A percentile compares a stretch with the other conserved stretches of the same genome.
Evolutionary conservation across 768 basidiomycete genomes (phyloP).

Genomic region (Leccinum ochraceum): DNA sequence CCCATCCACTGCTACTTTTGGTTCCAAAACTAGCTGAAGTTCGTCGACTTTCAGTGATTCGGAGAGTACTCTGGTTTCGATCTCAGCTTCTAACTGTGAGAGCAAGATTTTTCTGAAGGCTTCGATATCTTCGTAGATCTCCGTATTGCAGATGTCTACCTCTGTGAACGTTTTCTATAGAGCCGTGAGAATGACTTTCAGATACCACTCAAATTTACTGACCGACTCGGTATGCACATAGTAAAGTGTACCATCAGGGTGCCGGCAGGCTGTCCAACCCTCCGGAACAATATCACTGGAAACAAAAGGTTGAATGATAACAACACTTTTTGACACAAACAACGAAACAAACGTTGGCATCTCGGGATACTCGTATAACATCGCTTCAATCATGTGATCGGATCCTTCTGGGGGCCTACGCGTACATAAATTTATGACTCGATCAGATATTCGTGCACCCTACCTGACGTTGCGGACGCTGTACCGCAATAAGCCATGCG

Average conservation of each 20-base stretch:
- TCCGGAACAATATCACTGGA: too few species aligned
- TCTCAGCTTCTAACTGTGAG: constrained; percentile 19
- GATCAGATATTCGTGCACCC: neutral
- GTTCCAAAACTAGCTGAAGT: constrained; percentile 49
- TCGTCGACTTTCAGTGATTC: constrained; percentile 29
- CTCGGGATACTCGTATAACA: constrained; percentile 19
- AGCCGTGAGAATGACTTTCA: neutral
- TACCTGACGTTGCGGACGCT: constrained; percentile 10
- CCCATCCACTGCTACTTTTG: constrained; percentile 21
- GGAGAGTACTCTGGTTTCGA: constrained; percentile 14
- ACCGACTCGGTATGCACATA: constrained; percentile 45
- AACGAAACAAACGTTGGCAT: neutral
- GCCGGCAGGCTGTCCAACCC: constrained; percentile 29
- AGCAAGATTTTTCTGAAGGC: constrained; percentile 29
- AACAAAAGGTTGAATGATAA: too few species aligned
- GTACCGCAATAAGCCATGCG: constrained; percentile 2
- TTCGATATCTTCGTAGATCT: constrained; percentile 35
- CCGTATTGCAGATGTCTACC: constrained; percentile 46
- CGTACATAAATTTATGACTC: constrained; percentile 1
- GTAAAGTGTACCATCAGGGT: constrained; percentile 33
- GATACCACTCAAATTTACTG: constrained; percentile 6
- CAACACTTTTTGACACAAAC: too few species aligned
- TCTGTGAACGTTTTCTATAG: constrained; percentile 57
- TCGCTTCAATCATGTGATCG: constrained; percentile 13
- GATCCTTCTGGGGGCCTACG: neutral